Evolutionary conservation across 1,284 basidiomycete genomes (phyloP), one percentile per base, ranked within the genome.

Genomic region (Marasmius oreades): DNA sequence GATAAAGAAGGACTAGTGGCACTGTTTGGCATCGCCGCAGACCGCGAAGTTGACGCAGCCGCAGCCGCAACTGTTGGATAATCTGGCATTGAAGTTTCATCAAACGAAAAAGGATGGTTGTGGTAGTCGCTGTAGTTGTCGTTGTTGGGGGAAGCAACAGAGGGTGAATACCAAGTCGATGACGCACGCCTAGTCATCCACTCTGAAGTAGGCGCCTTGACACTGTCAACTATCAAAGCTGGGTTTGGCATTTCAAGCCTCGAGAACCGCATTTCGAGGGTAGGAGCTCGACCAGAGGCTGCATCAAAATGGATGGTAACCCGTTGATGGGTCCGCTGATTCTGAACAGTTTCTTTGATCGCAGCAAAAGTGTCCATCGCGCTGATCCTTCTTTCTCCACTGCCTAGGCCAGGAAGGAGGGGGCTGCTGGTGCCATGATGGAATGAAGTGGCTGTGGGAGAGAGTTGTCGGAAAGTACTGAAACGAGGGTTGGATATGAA

Each of bases 261-360:
- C 0, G 87, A 88, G 59, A 89, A 81, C 20, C 84, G 80, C 62
- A 90, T 73, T 47, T 82, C 72, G 26, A 90, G 73, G 26, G 73
- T 76, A 12, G 88, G 87, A 1, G 84, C 76, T 20, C 70, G 70
- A 53, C 78, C 79, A 31, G 68, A 53, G 6, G 51, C 20, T 28
- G 44, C 66, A 44, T 76, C 70, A 53, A 76, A 78, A 44, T 73
- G 72, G 20, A 88, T 73, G 0, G 84, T 86, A 8, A 90, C 87
- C 5, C 81, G 79, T 56, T 79, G 69, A 8, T 60, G 61, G 1
- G 57, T 31, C 59, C 16, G 61, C 61, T 36, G 58, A 59, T 53
- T 62, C 68, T 33, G 67, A 23, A 24, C 57, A 62, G 5, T 65
- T 62, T 53, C 68, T 67, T 36, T 68, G 60, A n/a, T 61, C 53